A percentile compares a stretch with the other conserved stretches of the same genome.
Evolutionary conservation across 2,329 filamentous ascomycete species (phyloP).

Genomic region (Neurospora sp.): DNA sequence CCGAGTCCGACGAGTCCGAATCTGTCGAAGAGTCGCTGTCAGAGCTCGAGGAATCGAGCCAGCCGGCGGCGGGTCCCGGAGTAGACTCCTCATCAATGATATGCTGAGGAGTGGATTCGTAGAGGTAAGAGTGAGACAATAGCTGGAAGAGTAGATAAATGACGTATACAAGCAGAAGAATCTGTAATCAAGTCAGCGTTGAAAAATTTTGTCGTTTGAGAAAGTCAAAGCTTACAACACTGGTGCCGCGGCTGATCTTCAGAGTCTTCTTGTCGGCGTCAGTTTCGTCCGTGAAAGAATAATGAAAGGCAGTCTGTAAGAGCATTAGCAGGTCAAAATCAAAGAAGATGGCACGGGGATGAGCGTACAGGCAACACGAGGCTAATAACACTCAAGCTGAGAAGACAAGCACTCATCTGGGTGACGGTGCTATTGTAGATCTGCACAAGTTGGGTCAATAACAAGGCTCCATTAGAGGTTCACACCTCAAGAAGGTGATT

Average conservation of each 20-base stretch:
- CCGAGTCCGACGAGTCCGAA: slow-evolving; percentile 62
- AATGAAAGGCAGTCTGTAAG: slow-evolving; percentile 73
- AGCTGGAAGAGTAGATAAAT: slow-evolving; percentile 84
- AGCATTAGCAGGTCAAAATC: slow-evolving; percentile 17
- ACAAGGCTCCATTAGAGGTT: neutral
- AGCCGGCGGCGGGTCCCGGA: slow-evolving; percentile 72
- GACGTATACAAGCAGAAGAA: slow-evolving; percentile 71
- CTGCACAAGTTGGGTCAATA: slow-evolving; percentile 25
- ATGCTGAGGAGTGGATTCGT: slow-evolving; percentile 83
- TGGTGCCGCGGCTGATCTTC: slow-evolving; percentile 81
- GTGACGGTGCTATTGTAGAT: slow-evolving; percentile 94
- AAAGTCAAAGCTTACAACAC: slow-evolving; percentile 50
- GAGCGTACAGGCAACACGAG: slow-evolving; percentile 63
- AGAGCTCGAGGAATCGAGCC: slow-evolving; percentile 62
- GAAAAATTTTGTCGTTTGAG: neutral
- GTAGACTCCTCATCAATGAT: slow-evolving; percentile 87
- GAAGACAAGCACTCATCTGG: slow-evolving; percentile 88
- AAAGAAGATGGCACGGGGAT: slow-evolving; percentile 6
- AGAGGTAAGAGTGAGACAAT: slow-evolving; percentile 85
- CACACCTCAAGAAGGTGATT: neutral
- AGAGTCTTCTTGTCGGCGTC: slow-evolving; percentile 62
- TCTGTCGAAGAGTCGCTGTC: slow-evolving; percentile 45
- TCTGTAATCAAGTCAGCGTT: slow-evolving; percentile 29
- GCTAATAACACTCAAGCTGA: slow-evolving; percentile 85
- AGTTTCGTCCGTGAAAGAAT: slow-evolving; percentile 58